phyloP scores from a whole-genome alignment of 2,329 filamentous ascomycete species.

The Botrytis medusae region DNA sequence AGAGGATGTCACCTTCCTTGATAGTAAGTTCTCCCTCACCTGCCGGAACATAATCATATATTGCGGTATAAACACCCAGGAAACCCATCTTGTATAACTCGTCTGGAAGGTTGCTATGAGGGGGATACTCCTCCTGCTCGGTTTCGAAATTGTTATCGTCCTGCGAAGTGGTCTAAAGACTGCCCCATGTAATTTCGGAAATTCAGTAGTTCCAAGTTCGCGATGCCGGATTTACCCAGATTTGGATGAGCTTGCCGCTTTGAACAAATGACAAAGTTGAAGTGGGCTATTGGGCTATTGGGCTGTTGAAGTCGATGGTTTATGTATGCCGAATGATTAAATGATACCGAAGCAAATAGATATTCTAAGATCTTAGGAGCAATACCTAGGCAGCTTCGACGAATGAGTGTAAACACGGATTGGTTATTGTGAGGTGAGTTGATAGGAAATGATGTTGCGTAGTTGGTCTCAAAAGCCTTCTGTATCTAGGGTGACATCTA shows the following conservation, averaged over 20 bases:
- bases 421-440: neutral
- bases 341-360: slow-evolving; percentile 15
- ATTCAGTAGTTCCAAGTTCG: slow-evolving; percentile 22
- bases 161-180: slow-evolving; percentile 31
- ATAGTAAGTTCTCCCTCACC: slow-evolving; percentile 83
- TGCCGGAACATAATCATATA: slow-evolving; percentile 92
- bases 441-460: slow-evolving; percentile 11
- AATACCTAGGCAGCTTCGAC: neutral
- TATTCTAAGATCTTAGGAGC: slow-evolving; percentile 16
- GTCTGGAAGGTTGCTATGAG: slow-evolving; percentile 22
- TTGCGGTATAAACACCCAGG: slow-evolving; percentile 81
- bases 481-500: slow-evolving; percentile 12
- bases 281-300: slow-evolving; percentile 24
- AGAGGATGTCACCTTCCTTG: slow-evolving; percentile 82
- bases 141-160: slow-evolving; percentile 29
- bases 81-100: slow-evolving; percentile 69
- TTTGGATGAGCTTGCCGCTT: slow-evolving; percentile 14
- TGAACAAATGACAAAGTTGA: slow-evolving; percentile 18
- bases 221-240: slow-evolving; percentile 22
- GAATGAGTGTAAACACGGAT: neutral
- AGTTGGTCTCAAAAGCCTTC: neutral
- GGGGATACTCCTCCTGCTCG: slow-evolving; percentile 26
- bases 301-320: neutral
- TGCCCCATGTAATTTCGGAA: slow-evolving; percentile 35
- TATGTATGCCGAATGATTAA: slow-evolving; percentile 10